Percentiles rank a stretch among this genome's conserved stretches.
phyloP scores from a whole-genome alignment of 2,329 filamentous ascomycete species.

The Hymenoscyphus fraxineus region DNA sequence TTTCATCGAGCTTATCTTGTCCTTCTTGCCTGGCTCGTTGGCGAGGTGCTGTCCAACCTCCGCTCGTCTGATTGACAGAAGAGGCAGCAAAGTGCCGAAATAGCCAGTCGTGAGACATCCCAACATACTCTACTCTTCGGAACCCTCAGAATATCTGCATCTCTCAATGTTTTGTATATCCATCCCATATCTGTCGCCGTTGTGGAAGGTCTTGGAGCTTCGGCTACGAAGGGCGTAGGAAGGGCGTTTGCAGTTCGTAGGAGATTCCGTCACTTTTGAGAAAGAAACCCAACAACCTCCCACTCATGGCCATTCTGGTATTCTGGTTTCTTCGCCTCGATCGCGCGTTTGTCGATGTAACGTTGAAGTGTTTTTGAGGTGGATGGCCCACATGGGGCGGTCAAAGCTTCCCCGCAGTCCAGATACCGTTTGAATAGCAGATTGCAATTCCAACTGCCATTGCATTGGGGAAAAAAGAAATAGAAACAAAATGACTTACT shows the following conservation, averaged over 20 bases:
- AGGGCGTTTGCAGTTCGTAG: neutral
- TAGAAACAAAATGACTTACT: conserved; percentile 57
- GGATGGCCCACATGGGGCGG: neutral
- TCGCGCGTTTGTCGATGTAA: neutral
- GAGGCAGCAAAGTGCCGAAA: no score
- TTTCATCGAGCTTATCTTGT: no score
- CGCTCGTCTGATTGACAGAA: no score
- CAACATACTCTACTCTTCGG: neutral
- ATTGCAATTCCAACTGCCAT: neutral
- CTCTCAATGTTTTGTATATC: neutral
- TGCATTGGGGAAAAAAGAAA: neutral
- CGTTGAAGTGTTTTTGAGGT: neutral
- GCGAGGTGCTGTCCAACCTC: no score
- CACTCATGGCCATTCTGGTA: neutral
- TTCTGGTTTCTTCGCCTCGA: neutral
- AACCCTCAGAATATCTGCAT: neutral
- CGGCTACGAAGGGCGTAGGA: neutral
- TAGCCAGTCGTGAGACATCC: no score
- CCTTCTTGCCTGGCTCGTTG: no score
- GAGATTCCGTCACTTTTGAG: neutral
- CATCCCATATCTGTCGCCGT: neutral
- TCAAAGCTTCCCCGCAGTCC: neutral
- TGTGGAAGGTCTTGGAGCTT: neutral
- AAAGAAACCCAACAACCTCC: neutral
- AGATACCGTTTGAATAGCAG: neutral